A percentile compares a stretch with the other conserved stretches of the same genome.
Conservation (phyloP, 495 filamentous ascomycete genomes). For the Hypoxylon lienhwacheense region DNA sequence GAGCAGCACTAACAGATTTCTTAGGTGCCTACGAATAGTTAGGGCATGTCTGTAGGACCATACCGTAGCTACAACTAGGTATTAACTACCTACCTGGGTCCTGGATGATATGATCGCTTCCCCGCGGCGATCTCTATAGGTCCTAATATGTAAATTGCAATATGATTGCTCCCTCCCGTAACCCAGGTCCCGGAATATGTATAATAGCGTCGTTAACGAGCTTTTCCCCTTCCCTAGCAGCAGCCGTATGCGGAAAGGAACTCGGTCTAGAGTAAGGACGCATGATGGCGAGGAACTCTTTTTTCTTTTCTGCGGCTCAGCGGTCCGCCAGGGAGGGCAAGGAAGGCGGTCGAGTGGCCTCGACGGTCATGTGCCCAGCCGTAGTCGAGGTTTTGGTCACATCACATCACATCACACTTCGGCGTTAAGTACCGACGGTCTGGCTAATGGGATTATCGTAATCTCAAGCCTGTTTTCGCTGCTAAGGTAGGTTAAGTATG, state of each 20-base stretch:
- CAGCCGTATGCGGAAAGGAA: constrained; percentile 15
- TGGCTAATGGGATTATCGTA: constrained; percentile 20
- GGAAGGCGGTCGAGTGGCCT: constrained; percentile 1
- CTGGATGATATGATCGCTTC: too few relatives aligned
- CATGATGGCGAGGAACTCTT: background rate
- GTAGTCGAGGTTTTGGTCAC: constrained; percentile 7
- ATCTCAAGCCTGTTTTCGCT: constrained; percentile 15
- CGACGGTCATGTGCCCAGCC: constrained; percentile 25
- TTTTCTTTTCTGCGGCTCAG: constrained; percentile 21
- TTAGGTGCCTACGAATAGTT: too few relatives aligned
- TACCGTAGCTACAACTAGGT: too few relatives aligned
- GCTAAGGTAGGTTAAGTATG: too few relatives aligned
- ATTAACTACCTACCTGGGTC: too few relatives aligned
- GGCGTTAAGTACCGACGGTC: constrained; percentile 18
- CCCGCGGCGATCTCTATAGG: too few relatives aligned
- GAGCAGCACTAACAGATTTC: too few relatives aligned
- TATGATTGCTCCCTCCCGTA: too few relatives aligned
- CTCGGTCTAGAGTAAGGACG: constrained; percentile 15
- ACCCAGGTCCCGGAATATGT: too few relatives aligned
- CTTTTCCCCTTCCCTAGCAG: constrained; percentile 5
- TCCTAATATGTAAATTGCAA: too few relatives aligned
- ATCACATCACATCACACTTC: constrained; percentile 29
- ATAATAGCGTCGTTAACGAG: background rate
- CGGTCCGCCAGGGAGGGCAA: constrained; percentile 15
- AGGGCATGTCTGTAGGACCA: too few relatives aligned